Evolutionary conservation across 202 grass and related monocot genomes (phyloP).

Genomic region (Panicum virgatum): DNA sequence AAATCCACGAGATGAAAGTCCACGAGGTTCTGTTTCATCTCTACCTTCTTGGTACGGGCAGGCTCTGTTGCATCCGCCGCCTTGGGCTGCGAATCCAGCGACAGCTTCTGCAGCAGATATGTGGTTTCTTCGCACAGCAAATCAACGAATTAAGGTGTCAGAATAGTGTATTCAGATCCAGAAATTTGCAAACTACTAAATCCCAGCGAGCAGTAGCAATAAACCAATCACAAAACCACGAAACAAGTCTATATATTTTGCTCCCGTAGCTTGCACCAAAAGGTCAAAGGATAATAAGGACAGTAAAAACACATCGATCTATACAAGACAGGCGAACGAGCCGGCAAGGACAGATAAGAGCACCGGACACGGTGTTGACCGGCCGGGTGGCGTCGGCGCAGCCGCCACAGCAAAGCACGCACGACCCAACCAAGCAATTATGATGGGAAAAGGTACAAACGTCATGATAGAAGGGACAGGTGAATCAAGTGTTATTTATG

Average conservation of each 20-base stretch:
- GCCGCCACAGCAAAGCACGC: background rate
- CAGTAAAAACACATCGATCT: constrained; percentile 42
- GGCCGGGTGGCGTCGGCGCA: background rate
- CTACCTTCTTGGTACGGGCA: constrained; percentile 57
- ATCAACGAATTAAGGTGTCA: constrained; percentile 52
- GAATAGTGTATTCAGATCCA: constrained; percentile 32
- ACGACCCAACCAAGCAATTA: background rate
- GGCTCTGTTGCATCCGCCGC: constrained; percentile 49
- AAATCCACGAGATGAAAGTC: background rate
- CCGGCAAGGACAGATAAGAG: constrained; percentile 39
- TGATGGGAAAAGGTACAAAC: too few species aligned
- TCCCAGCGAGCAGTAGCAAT: background rate
- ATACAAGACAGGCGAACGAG: constrained; percentile 15
- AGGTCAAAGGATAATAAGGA: constrained; percentile 3
- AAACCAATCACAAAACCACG: background rate
- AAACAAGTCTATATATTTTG: background rate
- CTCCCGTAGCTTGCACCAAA: background rate
- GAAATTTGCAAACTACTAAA: constrained; percentile 1
- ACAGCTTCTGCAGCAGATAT: constrained; percentile 76
- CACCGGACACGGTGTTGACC: background rate
- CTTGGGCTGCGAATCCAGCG: constrained; percentile 74
- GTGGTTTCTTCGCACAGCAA: constrained; percentile 56
- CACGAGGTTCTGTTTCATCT: background rate
- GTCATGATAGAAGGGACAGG: too few species aligned
- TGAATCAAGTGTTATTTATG: too few species aligned